Percentiles rank a stretch among this genome's conserved stretches.
Evolutionary conservation across 805 yeast species (phyloP).

Genomic region (Candida dajiaensis): DNA sequence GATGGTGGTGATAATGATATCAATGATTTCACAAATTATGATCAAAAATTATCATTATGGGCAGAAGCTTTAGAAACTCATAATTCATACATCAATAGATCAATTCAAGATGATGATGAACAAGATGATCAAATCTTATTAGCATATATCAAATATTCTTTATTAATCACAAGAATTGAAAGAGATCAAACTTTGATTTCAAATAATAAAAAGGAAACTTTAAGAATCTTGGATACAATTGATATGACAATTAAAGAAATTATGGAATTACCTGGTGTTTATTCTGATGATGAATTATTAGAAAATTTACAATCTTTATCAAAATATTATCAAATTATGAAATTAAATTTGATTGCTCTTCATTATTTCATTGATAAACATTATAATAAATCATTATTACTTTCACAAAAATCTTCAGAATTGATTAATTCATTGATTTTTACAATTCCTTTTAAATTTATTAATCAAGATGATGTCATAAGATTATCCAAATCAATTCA

Average conservation of each 20-base stretch:
- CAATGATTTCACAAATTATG: slow-evolving; percentile 41
- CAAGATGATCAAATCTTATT: slow-evolving; percentile 70
- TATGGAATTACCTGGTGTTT: slow-evolving; percentile 86
- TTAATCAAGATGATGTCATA: slow-evolving; percentile 30
- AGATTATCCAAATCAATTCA: slow-evolving; percentile 18
- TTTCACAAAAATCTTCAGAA: slow-evolving; percentile 30
- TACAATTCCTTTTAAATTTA: slow-evolving; percentile 22
- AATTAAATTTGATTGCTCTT: slow-evolving; percentile 39
- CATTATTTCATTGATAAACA: slow-evolving; percentile 35
- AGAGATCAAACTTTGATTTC: slow-evolving; percentile 46
- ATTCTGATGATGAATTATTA: slow-evolving; percentile 68
- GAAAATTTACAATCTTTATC: slow-evolving; percentile 47
- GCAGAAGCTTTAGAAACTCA: slow-evolving; percentile 62
- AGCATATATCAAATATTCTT: slow-evolving; percentile 69
- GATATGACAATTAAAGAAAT: slow-evolving; percentile 50
- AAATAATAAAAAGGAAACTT: slow-evolving; percentile 27
- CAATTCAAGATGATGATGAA: slow-evolving; percentile 43
- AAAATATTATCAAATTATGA: slow-evolving; percentile 39
- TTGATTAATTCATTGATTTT: slow-evolving; percentile 13
- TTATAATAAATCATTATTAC: slow-evolving; percentile 42
- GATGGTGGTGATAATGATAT: too few species aligned
- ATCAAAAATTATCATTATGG: slow-evolving; percentile 57
- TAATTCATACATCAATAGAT: slow-evolving; percentile 45
- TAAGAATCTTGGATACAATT: slow-evolving; percentile 36
- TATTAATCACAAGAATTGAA: slow-evolving; percentile 58